phyloP scores from a whole-genome alignment of 306 rosid species.

The Senna tora region DNA sequence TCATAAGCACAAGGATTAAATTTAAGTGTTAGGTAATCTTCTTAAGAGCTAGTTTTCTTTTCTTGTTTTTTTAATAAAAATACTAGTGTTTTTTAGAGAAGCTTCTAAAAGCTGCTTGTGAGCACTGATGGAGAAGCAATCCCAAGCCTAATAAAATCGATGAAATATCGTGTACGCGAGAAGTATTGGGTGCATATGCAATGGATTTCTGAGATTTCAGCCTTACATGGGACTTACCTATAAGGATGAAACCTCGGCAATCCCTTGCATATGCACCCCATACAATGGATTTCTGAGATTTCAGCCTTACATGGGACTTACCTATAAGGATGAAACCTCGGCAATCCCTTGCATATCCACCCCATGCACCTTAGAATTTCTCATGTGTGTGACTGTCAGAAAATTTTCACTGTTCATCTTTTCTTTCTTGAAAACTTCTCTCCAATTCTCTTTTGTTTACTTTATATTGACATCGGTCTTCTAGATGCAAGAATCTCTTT shows the following conservation, averaged over 20 bases:
- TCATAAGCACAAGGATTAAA: neutral
- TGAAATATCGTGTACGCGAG: neutral
- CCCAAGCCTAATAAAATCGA: no score
- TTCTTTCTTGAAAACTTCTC: neutral
- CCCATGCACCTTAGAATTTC: neutral
- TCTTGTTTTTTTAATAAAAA: neutral
- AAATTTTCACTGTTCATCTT: neutral
- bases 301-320: neutral
- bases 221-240: neutral
- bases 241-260: neutral
- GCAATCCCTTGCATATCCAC: neutral
- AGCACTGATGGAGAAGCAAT: neutral
- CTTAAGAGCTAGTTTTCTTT: neutral
- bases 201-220: neutral
- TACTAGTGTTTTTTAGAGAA: no score
- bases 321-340: neutral
- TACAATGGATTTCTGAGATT: neutral
- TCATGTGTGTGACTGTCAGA: neutral
- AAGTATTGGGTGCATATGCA: neutral
- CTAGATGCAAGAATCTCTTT: neutral
- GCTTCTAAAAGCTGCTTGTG: neutral
- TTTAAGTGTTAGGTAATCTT: neutral
- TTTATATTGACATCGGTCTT: neutral
- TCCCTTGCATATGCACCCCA: neutral
- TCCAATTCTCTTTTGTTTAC: slow-evolving; percentile 16